phyloP scores from a whole-genome alignment of 148 eudicot species.

The Camellia sinensis region DNA sequence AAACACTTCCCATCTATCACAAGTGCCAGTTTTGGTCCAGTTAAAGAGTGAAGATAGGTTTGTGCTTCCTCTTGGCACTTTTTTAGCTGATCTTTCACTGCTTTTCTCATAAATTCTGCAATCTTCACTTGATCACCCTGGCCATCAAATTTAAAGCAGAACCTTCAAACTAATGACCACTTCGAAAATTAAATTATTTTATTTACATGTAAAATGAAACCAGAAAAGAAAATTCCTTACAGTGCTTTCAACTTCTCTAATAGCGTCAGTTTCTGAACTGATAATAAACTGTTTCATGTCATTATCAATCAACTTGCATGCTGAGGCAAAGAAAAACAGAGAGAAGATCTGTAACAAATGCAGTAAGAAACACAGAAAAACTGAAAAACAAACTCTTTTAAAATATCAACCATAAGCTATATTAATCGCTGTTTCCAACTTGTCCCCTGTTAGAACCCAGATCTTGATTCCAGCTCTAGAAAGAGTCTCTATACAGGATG shows the following conservation, averaged over 20 bases:
- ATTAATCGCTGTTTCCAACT: constrained; percentile 97
- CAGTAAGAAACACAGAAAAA: not conserved
- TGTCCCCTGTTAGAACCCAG: constrained; percentile 98
- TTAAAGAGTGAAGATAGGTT: constrained; percentile 33
- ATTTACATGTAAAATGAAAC: constrained; percentile 5
- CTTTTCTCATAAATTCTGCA: constrained; percentile 65
- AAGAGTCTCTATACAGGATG: constrained; percentile 89
- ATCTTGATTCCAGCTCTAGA: constrained; percentile 94
- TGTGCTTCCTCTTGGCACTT: constrained; percentile 78
- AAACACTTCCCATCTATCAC: constrained; percentile 96
- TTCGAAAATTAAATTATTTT: not conserved
- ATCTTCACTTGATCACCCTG: constrained; percentile 95
- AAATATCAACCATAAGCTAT: constrained; percentile 78
- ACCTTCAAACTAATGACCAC: constrained; percentile 11
- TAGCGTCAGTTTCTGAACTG: constrained; percentile 89
- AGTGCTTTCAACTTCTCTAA: constrained; percentile 83
- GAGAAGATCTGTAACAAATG: not conserved
- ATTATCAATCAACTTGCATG: constrained; percentile 91
- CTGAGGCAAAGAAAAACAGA: constrained; percentile 36
- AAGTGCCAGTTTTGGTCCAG: constrained; percentile 72
- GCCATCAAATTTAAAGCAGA: constrained; percentile 5
- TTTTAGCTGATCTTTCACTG: constrained; percentile 61
- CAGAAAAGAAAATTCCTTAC: constrained; percentile 35
- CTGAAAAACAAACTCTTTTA: not conserved
- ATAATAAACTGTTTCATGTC: constrained; percentile 90